Evolutionary conservation across 352 stramenopile species (phyloP).

Genomic region (Phytophthora hibernalis): DNA sequence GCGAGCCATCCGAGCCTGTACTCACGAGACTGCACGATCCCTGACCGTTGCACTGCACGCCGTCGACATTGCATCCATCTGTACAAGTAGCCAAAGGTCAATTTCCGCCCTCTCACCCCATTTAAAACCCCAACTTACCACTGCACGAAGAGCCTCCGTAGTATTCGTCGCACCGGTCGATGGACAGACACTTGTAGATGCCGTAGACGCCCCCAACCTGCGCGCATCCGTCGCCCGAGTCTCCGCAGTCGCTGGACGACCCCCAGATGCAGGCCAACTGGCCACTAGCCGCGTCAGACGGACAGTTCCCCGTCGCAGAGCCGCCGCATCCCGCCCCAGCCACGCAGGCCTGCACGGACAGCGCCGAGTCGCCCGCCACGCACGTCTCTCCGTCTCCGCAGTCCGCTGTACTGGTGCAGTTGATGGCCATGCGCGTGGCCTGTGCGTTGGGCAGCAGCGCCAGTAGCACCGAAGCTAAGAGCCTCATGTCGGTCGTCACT

Average conservation of each 20-base stretch:
- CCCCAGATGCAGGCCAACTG: conserved; percentile 72
- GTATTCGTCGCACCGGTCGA: conserved; percentile 79
- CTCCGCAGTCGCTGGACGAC: background rate
- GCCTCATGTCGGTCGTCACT: conserved; percentile 14
- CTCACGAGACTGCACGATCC: conserved; percentile 60
- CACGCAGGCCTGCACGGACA: conserved; percentile 75
- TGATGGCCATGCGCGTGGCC: conserved; percentile 48
- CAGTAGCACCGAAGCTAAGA: conserved; percentile 19
- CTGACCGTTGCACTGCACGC: conserved; percentile 73
- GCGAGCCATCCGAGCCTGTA: conserved; percentile 28
- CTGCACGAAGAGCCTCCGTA: conserved; percentile 63
- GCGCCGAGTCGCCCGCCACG: conserved; percentile 72
- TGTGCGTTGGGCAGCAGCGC: conserved; percentile 10
- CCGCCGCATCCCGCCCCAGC: conserved; percentile 63
- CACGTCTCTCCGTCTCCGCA: conserved; percentile 71
- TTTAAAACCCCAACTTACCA: conserved; percentile 34
- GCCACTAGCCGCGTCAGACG: conserved; percentile 58
- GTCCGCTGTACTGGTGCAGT: conserved; percentile 66
- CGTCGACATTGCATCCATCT: conserved; percentile 51
- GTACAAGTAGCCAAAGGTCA: conserved; percentile 2
- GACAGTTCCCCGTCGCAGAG: conserved; percentile 56
- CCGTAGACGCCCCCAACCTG: conserved; percentile 18
- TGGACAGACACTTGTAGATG: conserved; percentile 86
- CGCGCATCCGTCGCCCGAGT: conserved; percentile 18
- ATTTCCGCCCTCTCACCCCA: background rate